Percentiles rank a stretch among this genome's conserved stretches.
phyloP scores from a whole-genome alignment of 768 basidiomycete species.

The Boletus sp. region DNA sequence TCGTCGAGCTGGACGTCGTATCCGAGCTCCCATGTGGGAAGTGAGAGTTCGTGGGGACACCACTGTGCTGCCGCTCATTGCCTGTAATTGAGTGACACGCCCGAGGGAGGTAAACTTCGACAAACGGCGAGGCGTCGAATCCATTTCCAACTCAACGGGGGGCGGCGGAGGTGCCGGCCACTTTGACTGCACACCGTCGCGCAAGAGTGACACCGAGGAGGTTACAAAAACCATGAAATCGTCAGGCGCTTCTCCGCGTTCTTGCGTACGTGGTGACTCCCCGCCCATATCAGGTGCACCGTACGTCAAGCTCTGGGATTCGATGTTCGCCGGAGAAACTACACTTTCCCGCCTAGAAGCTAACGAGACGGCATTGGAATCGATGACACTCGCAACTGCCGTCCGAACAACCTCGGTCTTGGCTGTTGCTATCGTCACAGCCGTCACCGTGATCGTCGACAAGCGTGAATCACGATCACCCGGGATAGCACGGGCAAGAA shows the following conservation, averaged over 20 bases:
- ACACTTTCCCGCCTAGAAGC: slow-evolving; percentile 14
- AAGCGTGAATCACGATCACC: slow-evolving; percentile 35
- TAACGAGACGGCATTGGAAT: slow-evolving; percentile 28
- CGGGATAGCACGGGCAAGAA: slow-evolving; percentile 8
- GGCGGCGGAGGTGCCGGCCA: slow-evolving; percentile 34
- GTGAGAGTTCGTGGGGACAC: slow-evolving; percentile 48
- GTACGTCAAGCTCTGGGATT: not conserved
- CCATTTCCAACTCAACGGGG: slow-evolving; percentile 25
- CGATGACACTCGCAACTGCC: slow-evolving; percentile 52
- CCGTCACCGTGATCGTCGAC: slow-evolving; percentile 43
- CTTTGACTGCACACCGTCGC: slow-evolving; percentile 20
- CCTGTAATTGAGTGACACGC: slow-evolving; percentile 26
- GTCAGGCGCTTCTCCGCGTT: slow-evolving; percentile 11
- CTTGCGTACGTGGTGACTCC: slow-evolving; percentile 9
- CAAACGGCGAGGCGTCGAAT: slow-evolving; percentile 25
- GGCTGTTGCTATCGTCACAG: slow-evolving; percentile 44
- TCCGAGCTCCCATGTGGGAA: slow-evolving; percentile 39
- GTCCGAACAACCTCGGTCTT: slow-evolving; percentile 48
- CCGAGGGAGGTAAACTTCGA: slow-evolving; percentile 31
- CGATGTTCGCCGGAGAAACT: slow-evolving; percentile 10
- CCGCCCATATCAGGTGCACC: not conserved
- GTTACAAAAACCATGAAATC: slow-evolving; percentile 14
- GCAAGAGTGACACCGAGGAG: slow-evolving; percentile 18
- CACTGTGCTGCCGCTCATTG: slow-evolving; percentile 8
- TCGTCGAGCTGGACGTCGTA: slow-evolving; percentile 34